A percentile compares a stretch with the other conserved stretches of the same genome.
Conservation (phyloP, 305 asterid genomes). For the Solanum hybrid region DNA sequence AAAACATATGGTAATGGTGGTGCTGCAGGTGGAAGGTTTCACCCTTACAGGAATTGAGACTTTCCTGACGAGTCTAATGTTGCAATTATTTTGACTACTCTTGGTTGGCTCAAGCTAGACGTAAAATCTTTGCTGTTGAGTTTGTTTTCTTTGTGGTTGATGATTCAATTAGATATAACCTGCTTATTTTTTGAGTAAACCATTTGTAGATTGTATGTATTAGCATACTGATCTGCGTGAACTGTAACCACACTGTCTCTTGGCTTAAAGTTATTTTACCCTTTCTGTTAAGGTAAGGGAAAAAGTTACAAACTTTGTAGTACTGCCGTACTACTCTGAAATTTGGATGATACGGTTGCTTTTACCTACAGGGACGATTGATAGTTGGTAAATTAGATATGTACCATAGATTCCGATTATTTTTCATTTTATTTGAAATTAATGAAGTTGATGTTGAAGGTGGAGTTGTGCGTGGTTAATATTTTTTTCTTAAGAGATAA, state of each 20-base stretch:
- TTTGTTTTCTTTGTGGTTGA: not conserved
- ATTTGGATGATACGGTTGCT: not conserved
- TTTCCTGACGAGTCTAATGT: not conserved
- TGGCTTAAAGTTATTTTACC: not conserved
- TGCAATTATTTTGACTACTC: not conserved
- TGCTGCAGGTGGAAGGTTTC: constrained; percentile 50
- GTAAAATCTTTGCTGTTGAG: not conserved
- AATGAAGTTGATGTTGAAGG: not conserved
- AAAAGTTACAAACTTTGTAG: not conserved
- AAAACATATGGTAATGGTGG: constrained; percentile 14
- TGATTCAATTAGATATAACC: not conserved
- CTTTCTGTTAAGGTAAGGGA: not conserved
- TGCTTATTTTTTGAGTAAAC: not conserved
- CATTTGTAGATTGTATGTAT: not conserved
- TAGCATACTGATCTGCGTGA: not conserved
- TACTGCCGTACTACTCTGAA: not conserved
- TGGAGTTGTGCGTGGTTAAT: not conserved
- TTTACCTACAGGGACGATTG: not conserved
- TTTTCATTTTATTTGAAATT: not conserved
- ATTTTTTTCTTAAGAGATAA: not conserved
- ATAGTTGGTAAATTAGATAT: not conserved
- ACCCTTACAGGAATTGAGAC: constrained; percentile 76
- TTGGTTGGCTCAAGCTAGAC: not conserved
- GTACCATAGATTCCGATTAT: not conserved
- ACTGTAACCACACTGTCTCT: not conserved